A percentile compares a stretch with the other conserved stretches of the same genome.
Conservation (phyloP, 306 rosid genomes). For the Prunus dulcis region DNA sequence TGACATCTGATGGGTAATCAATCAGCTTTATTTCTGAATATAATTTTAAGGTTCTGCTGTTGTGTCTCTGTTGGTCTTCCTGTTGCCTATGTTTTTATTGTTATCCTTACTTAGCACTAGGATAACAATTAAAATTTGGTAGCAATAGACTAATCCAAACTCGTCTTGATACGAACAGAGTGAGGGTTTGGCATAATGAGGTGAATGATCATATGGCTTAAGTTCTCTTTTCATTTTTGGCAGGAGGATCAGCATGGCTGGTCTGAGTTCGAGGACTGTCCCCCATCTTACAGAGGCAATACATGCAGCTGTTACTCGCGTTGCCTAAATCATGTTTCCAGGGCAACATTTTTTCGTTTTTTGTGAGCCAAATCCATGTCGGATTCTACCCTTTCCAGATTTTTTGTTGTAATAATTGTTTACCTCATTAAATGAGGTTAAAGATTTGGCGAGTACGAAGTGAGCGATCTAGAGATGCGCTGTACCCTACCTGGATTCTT, state of each 20-base stretch:
- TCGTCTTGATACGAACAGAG: background rate
- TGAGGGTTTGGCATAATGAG: background rate
- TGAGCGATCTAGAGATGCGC: background rate
- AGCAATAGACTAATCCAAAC: background rate
- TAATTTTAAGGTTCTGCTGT: background rate
- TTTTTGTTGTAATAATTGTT: constrained; percentile 39
- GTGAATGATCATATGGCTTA: background rate
- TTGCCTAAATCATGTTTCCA: constrained; percentile 12
- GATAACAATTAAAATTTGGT: too few species aligned
- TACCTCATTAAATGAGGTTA: constrained; percentile 16
- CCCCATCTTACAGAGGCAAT: constrained; percentile 90
- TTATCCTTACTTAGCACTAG: too few species aligned
- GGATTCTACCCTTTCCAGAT: background rate
- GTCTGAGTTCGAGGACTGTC: constrained; percentile 86
- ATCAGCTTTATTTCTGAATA: constrained; percentile 15
- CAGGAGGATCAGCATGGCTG: constrained; percentile 99
- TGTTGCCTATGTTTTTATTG: too few species aligned
- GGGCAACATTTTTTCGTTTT: background rate
- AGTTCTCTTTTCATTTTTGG: background rate
- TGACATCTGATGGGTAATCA: constrained; percentile 94
- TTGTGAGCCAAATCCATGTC: background rate
- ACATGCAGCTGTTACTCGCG: constrained; percentile 74
- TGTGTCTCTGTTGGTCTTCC: background rate
- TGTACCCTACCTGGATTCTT: too few species aligned
- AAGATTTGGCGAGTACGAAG: background rate